phyloP scores from a whole-genome alignment of 805 yeast species.

The Peterozyma toletana region DNA sequence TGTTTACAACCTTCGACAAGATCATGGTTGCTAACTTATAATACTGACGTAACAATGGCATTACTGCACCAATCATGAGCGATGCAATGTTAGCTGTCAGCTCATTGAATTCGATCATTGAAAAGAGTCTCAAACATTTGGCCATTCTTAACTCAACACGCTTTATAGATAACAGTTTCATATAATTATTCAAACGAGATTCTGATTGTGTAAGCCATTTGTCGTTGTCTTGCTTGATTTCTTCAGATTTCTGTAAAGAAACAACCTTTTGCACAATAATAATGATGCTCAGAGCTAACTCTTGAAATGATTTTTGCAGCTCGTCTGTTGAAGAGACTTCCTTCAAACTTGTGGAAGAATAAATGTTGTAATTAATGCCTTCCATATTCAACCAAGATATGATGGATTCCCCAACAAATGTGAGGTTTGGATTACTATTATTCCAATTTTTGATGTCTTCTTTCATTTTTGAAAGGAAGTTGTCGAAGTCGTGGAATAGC shows the following conservation, averaged over 20 bases:
- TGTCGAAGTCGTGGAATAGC: conserved; percentile 10
- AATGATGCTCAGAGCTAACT: conserved; percentile 50
- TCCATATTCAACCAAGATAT: conserved; percentile 34
- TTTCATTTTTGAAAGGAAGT: conserved; percentile 18
- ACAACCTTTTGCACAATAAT: conserved; percentile 59
- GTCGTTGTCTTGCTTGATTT: conserved; percentile 44
- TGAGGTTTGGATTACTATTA: conserved; percentile 16
- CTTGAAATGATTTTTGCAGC: conserved; percentile 41
- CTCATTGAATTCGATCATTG: conserved; percentile 27
- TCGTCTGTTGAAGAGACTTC: conserved; percentile 18
- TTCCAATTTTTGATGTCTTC: conserved; percentile 28
- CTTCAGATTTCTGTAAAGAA: conserved; percentile 23
- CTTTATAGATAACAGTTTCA: conserved; percentile 22
- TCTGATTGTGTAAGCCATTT: conserved; percentile 59
- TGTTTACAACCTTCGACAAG: conserved; percentile 32
- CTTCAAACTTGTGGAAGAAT: conserved; percentile 19
- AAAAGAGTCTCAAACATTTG: conserved; percentile 26
- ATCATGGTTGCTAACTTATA: conserved; percentile 36
- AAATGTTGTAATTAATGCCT: conserved; percentile 13
- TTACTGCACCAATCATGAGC: conserved; percentile 46
- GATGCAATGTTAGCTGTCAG: conserved; percentile 29
- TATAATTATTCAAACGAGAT: conserved; percentile 30
- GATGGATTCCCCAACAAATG: conserved; percentile 43
- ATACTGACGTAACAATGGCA: conserved; percentile 63
- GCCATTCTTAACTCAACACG: conserved; percentile 25